Percentiles rank a stretch among this genome's conserved stretches.
phyloP scores from a whole-genome alignment of 352 stramenopile species.

The Globisporangium takayamanum region DNA sequence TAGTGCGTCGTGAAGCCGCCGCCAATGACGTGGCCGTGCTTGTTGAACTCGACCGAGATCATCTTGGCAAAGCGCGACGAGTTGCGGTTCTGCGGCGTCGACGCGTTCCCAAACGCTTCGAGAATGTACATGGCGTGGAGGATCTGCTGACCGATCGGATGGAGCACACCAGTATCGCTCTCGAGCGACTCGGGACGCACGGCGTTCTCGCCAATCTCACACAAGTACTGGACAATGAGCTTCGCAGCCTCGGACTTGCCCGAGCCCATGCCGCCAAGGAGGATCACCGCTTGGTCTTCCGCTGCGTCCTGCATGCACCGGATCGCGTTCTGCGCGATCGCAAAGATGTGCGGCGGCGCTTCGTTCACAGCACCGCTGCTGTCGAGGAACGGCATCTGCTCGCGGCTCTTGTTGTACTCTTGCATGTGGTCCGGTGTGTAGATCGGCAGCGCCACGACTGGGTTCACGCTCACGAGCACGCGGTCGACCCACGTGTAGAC shows the following conservation, averaged over 20 bases:
- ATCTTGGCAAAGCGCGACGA: constrained; percentile 80
- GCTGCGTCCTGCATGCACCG: constrained; percentile 71
- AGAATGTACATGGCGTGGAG: constrained; percentile 75
- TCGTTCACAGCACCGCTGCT: constrained; percentile 57
- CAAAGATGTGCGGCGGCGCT: constrained; percentile 68
- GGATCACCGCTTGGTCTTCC: constrained; percentile 72
- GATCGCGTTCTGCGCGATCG: constrained; percentile 71
- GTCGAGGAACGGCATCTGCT: constrained; percentile 46
- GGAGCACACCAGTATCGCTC: constrained; percentile 42
- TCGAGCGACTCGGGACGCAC: constrained; percentile 23
- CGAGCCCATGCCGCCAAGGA: constrained; percentile 64
- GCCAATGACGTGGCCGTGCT: constrained; percentile 68
- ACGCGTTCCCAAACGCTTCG: constrained; percentile 68
- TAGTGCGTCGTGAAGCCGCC: constrained; percentile 79
- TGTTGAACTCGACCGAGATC: constrained; percentile 79
- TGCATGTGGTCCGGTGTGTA: constrained; percentile 84
- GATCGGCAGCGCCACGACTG: constrained; percentile 58
- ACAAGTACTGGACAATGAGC: constrained; percentile 79
- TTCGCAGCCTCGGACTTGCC: constrained; percentile 80
- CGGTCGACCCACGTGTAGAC: constrained; percentile 81
- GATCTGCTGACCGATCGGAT: constrained; percentile 79
- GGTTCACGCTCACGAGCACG: constrained; percentile 70
- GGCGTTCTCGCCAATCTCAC: constrained; percentile 62
- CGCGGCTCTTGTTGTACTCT: constrained; percentile 61
- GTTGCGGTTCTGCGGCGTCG: constrained; percentile 54